phyloP scores from a whole-genome alignment of 108 stramenopile genomes.

The Epithemia pelagica region DNA sequence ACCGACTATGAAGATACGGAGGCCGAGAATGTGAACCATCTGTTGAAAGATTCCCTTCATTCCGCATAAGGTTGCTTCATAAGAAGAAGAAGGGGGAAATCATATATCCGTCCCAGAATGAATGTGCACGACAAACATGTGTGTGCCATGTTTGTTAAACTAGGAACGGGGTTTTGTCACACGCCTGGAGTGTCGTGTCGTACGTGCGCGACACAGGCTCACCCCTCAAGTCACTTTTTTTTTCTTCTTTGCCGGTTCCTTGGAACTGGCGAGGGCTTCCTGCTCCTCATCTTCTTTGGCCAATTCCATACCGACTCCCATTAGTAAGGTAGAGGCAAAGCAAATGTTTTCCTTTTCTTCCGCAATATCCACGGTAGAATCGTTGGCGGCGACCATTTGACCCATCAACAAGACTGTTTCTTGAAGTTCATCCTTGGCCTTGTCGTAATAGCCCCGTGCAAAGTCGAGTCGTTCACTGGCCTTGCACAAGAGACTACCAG shows the following conservation, averaged over 20 bases:
- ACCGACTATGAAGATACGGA: too few species aligned
- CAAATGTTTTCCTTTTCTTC: conserved; percentile 74
- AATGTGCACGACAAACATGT: too few species aligned
- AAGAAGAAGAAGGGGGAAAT: too few species aligned
- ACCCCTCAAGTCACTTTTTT: too few species aligned
- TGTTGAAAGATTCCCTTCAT: too few species aligned
- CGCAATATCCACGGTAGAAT: conserved; percentile 27
- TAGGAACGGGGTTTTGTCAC: too few species aligned
- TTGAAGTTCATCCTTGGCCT: conserved; percentile 58
- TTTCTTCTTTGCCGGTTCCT: conserved; percentile 20
- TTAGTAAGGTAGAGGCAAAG: conserved; percentile 56
- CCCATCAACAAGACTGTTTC: conserved; percentile 58
- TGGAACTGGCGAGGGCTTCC: background rate
- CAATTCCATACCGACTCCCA: conserved; percentile 58
- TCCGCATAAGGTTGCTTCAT: too few species aligned
- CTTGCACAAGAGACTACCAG: conserved; percentile 44
- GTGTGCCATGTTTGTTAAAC: too few species aligned
- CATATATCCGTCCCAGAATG: too few species aligned
- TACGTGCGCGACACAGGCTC: too few species aligned
- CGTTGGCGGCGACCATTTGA: conserved; percentile 31
- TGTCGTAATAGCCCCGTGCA: conserved; percentile 68
- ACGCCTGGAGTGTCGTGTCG: too few species aligned
- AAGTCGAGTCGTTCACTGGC: conserved; percentile 55
- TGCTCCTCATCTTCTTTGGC: conserved; percentile 35
- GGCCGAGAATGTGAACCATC: too few species aligned